Base-by-base conservation (phyloP, 163 green algal species). In the Scenedesmus sp. region DNA sequence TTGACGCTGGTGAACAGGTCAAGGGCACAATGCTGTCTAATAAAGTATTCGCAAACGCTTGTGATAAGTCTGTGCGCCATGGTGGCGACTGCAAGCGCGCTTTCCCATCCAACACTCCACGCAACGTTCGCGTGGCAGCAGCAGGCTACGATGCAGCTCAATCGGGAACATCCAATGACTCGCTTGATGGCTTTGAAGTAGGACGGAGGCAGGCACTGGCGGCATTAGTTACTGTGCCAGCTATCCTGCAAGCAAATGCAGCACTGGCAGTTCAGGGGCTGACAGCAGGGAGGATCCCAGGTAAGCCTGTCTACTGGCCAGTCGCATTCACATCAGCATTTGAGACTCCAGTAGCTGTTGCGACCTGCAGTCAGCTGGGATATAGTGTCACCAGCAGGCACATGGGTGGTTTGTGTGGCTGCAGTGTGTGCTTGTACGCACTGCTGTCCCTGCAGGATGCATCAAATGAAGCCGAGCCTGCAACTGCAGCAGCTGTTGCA, bases 241-340 rank as follows among this genome's bases (percentile, higher is more conserved):
- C 70, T 2, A 52, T 79, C 70, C 70, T 79, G 70, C 70, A 79
- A 79, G 70, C 70, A 79, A 79, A 79, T 79, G 70, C 70, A 79
- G 70, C 70, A 79, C 70, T 79, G 46, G 70, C 96, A 20, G 93
- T 98, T 13, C 97, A 98, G 86, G 97, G 97, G 9, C 83, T 96
- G 7, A 98, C 94, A 67, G 97, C 97, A 54, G 97, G 97, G 6
- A 91, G 97, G 2, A 96, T 99, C 67, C 97, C 97, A 93, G 97
- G 97, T 73, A 55, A 0, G 55, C 4, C 4, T 67, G 62, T 23
- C 16, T 15, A 12, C 62, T 74, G 62, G 10, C 86, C n/a, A 34
- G 15, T 15, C 26, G 23, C 55, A 56, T 55, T 23, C 34, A 64
- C 12, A 55, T 64, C 59, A 7, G 54, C 20, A 34, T 46, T 8